Percentiles rank a stretch among this genome's conserved stretches.
Evolutionary conservation across 495 filamentous ascomycete species (phyloP).

Genomic region (Penicillium coffeae): DNA sequence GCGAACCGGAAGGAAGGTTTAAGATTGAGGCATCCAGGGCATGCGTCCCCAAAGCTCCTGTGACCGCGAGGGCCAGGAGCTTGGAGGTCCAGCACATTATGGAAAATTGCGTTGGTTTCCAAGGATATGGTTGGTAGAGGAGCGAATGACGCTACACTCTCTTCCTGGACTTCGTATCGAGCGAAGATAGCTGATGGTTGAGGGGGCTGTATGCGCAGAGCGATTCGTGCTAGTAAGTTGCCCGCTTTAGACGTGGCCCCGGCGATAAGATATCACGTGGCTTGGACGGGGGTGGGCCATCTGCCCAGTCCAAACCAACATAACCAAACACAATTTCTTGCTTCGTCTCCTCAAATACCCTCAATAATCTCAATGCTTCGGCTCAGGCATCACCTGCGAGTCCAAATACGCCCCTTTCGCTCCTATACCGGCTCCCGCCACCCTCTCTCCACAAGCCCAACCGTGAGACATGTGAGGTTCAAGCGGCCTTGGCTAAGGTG

Average conservation of each 20-base stretch:
- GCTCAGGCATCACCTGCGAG: conserved; percentile 30
- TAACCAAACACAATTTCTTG: background rate
- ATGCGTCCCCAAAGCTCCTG: conserved; percentile 22
- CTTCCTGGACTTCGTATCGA: background rate
- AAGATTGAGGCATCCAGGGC: conserved; percentile 37
- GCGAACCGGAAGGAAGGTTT: conserved; percentile 22
- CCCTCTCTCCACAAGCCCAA: conserved; percentile 11
- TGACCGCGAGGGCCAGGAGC: conserved; percentile 26
- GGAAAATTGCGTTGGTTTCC: conserved; percentile 8
- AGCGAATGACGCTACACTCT: background rate
- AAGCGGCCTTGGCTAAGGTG: conserved; percentile 40
- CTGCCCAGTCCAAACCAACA: conserved; percentile 4
- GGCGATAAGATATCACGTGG: conserved; percentile 26
- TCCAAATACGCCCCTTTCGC: conserved; percentile 18
- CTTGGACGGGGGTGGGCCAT: too few species aligned
- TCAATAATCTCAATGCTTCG: conserved; percentile 36
- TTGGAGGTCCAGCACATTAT: conserved; percentile 27
- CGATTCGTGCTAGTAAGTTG: background rate
- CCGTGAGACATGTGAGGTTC: conserved; percentile 36
- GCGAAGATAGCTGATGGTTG: background rate
- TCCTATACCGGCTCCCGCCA: conserved; percentile 20
- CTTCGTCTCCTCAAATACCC: conserved; percentile 2
- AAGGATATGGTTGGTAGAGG: too few species aligned
- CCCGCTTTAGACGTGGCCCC: background rate
- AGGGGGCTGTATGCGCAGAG: background rate